Base-by-base conservation (phyloP, 2,329 filamentous ascomycete genomes). In the Penicillium occitanis region DNA sequence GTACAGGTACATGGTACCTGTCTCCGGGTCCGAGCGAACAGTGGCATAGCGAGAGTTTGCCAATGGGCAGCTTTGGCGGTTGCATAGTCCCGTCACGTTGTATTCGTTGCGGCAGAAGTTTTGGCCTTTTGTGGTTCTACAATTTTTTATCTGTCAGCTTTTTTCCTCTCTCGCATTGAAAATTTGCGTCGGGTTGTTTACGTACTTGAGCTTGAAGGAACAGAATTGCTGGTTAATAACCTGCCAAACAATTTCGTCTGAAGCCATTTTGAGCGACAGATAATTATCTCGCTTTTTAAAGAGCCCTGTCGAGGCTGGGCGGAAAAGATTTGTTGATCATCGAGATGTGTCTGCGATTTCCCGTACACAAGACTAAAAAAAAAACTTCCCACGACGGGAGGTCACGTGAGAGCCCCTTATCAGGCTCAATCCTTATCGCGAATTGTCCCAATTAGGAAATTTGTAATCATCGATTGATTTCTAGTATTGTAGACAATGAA, bases 161-260 rank as follows among this genome's bases (percentile, higher is more conserved):
- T 63, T 57, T 51, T 30, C 22, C 11, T 6, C 10, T 37, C n/a
- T 22, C 28, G 64, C 42, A 50, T 63, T 30, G 63, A 22, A 30
- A 42, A 25, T 44, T 66, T 57, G 64, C 61, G 64, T 61, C 69
- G 61, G 22, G 66, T 6, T 30, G 60, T 53, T 33, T 53, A 78
- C 87, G 72, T 81, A 92, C 88, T 96, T 97, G 71, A 98, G 84
- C 77, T 97, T 97, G 85, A 93, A 98, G 61, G 91, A 90, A 83
- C 95, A 98, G 78, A 95, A 96, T 76, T 94, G 91, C 80, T 95
- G 91, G 80, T 96, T 96, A 72, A 97, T 97, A 66, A 97, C 91
- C 78, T 93, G 89, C 95, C 95, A 99, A 70, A 98, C 90, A 70
- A 98, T 96, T 81, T 98, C 94, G 84, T 98, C 94, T 69, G 92